Evolutionary conservation across 805 yeast species (phyloP).

Genomic region (Yarrowia divulgata): DNA sequence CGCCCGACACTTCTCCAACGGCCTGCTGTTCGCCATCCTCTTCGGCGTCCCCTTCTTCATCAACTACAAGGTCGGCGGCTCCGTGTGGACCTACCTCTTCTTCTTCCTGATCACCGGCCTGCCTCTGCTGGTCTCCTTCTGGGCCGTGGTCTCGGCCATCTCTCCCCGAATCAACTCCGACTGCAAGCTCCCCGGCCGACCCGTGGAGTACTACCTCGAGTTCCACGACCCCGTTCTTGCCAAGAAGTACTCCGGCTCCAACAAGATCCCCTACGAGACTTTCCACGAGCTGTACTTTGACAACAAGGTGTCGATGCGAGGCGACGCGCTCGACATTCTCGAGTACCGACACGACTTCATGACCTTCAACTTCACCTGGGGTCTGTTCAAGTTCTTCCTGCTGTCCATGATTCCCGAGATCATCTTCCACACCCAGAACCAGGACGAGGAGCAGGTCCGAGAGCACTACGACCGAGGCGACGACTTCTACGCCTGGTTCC

Average conservation of each 20-base stretch:
- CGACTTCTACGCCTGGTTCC: conserved; percentile 91
- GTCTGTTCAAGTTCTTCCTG: conserved; percentile 79
- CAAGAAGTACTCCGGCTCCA: conserved; percentile 70
- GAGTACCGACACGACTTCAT: conserved; percentile 95
- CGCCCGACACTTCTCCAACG: conserved; percentile 74
- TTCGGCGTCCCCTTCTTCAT: conserved; percentile 67
- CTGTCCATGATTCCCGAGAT: conserved; percentile 93
- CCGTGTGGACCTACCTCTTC: conserved; percentile 70
- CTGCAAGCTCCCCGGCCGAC: conserved; percentile 75
- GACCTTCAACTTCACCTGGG: conserved; percentile 74
- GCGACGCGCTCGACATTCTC: conserved; percentile 81
- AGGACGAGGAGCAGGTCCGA: conserved; percentile 95
- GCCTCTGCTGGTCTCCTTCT: conserved; percentile 81
- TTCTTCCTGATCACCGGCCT: conserved; percentile 61
- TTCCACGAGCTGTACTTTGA: conserved; percentile 88
- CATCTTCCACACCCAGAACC: conserved; percentile 87
- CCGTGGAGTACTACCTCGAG: conserved; percentile 79
- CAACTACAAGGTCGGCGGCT: conserved; percentile 69
- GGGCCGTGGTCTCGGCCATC: conserved; percentile 78
- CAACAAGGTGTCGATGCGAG: conserved; percentile 84
- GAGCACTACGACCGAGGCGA: conserved; percentile 97
- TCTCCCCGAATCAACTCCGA: conserved; percentile 85
- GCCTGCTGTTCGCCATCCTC: conserved; percentile 58
- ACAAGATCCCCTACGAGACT: conserved; percentile 89
- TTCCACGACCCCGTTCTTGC: conserved; percentile 77